Conservation (phyloP, 495 filamentous ascomycete genomes). For the Pyrenopolyporus hunteri region DNA sequence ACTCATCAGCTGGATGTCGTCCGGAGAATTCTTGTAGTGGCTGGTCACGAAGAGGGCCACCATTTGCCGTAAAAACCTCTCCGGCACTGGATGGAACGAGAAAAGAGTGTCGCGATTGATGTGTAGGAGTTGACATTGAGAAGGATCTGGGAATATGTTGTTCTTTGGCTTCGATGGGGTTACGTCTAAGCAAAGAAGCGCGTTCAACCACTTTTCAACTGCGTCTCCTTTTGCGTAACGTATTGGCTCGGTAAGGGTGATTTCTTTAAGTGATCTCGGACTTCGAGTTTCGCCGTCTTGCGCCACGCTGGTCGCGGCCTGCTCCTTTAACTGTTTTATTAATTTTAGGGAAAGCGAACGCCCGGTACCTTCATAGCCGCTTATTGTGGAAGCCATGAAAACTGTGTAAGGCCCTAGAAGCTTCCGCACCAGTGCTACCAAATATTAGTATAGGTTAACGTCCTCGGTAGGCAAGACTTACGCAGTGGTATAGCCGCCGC, state of each 20-base stretch:
- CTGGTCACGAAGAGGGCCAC: slow-evolving; percentile 97
- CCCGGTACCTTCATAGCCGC: slow-evolving; percentile 98
- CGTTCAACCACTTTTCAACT: slow-evolving; percentile 97
- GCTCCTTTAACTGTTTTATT: slow-evolving; percentile 95
- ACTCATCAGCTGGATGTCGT: slow-evolving; percentile 96
- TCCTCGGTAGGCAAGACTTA: neutral
- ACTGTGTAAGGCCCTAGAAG: slow-evolving; percentile 98
- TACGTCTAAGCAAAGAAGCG: slow-evolving; percentile 89
- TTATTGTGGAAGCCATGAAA: slow-evolving; percentile 99
- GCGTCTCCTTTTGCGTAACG: slow-evolving; percentile 88
- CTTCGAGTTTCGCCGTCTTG: slow-evolving; percentile 63
- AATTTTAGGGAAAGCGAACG: slow-evolving; percentile 94
- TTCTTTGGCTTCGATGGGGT: slow-evolving; percentile 76
- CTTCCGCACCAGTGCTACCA: slow-evolving; percentile 71
- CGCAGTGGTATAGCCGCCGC: slow-evolving; percentile 96
- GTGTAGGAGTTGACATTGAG: slow-evolving; percentile 84
- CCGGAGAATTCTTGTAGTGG: slow-evolving; percentile 97
- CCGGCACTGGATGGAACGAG: slow-evolving; percentile 95
- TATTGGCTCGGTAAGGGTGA: slow-evolving; percentile 91
- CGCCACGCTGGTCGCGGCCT: slow-evolving; percentile 70
- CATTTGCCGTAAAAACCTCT: slow-evolving; percentile 97
- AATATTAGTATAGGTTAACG: neutral
- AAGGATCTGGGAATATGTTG: slow-evolving; percentile 87
- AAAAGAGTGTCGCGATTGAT: slow-evolving; percentile 98
- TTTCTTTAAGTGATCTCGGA: slow-evolving; percentile 85